A percentile compares a stretch with the other conserved stretches of the same genome.
These are phyloP conservation scores for Boletus sp. DNA, from an alignment of 768 basidiomycete species.

Conservation along the genomic window DNA sequence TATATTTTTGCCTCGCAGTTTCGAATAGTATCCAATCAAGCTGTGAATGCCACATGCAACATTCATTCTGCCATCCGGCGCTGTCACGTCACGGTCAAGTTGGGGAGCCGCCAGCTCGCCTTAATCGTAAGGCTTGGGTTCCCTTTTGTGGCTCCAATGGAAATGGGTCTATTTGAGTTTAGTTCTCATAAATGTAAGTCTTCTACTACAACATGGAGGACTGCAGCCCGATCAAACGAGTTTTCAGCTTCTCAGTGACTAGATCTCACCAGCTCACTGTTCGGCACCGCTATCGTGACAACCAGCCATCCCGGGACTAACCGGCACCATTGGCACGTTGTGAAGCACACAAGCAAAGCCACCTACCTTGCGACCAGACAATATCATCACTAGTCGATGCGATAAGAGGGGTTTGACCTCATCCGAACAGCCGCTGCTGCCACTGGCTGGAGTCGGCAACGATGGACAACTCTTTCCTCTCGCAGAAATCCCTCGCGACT, in stretches of 20 bases:
- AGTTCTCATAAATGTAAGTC: too few species aligned
- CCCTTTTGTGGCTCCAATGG: neutral
- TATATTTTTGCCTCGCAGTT: too few species aligned
- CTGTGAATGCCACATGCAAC: too few species aligned
- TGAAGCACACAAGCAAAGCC: neutral
- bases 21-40: too few species aligned
- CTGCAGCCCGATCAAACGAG: neutral
- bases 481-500: neutral
- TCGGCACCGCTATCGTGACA: neutral
- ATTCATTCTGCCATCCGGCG: too few species aligned
- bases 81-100: too few species aligned
- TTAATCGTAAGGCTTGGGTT: neutral
- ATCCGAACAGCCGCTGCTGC: too few species aligned
- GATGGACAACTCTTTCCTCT: neutral
- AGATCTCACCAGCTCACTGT: neutral
- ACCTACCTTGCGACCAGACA: neutral
- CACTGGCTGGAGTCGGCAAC: too few species aligned
- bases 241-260: neutral
- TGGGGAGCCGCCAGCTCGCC: neutral
- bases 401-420: too few species aligned
- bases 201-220: neutral
- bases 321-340: neutral
- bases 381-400: too few species aligned
- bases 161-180: too few species aligned
- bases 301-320: too few species aligned